Conservation (phyloP, 192 early-diverging fungal genomes). For the Umbelopsis sp. region DNA sequence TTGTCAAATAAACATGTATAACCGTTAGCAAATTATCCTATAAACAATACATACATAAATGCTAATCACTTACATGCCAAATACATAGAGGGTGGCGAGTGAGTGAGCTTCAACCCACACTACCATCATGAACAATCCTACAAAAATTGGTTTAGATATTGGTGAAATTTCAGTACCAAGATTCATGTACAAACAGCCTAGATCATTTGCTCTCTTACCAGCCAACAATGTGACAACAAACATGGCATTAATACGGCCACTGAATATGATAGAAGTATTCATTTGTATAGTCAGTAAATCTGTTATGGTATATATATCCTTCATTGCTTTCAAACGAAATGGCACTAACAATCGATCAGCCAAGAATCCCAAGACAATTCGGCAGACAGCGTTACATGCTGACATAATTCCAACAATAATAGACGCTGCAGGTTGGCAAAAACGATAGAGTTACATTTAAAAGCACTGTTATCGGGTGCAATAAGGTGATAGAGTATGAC, state of each 20-base stretch:
- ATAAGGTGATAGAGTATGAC: neutral
- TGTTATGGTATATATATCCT: too few relatives aligned
- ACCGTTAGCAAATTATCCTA: neutral
- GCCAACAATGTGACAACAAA: conserved; percentile 45
- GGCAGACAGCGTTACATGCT: conserved; percentile 59
- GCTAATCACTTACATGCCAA: neutral
- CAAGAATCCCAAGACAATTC: conserved; percentile 62
- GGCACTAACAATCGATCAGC: conserved; percentile 42
- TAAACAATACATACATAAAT: neutral
- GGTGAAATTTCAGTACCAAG: too few relatives aligned
- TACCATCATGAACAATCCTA: neutral
- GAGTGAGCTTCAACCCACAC: conserved; percentile 47
- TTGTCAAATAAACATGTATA: neutral
- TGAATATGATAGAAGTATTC: neutral
- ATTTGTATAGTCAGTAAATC: neutral
- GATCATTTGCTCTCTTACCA: conserved; percentile 2
- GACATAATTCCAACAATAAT: conserved; percentile 66
- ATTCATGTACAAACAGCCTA: too few relatives aligned
- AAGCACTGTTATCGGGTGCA: neutral
- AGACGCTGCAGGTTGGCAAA: conserved; percentile 34
- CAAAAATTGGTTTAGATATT: too few relatives aligned
- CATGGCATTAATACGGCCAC: conserved; percentile 56
- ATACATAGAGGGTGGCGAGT: conserved; percentile 21
- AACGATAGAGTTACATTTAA: neutral
- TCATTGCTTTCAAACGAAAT: neutral